phyloP scores from a whole-genome alignment of 2,329 filamentous ascomycete genomes.

The Fonsecaea nubica region DNA sequence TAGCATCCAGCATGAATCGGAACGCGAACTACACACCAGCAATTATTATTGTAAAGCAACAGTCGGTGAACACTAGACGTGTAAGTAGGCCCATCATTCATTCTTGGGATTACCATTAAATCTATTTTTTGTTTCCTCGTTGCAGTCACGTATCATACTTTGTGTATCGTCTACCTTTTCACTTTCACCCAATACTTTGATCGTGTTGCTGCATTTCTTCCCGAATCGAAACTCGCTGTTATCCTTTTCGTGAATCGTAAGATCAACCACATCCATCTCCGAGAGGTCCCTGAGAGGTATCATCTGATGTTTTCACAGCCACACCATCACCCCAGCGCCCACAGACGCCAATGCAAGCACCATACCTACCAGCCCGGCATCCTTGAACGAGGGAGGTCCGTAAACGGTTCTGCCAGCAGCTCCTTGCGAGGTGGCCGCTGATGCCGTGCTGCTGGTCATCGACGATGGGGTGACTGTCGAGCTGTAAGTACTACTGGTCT shows the following conservation, averaged over 20 bases:
- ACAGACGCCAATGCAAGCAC: conserved; percentile 31
- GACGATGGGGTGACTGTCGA: conserved; percentile 33
- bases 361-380: conserved; percentile 26
- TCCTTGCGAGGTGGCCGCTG: conserved; percentile 31
- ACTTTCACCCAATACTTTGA: neutral
- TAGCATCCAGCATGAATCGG: neutral
- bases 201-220: conserved; percentile 15
- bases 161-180: conserved; percentile 8
- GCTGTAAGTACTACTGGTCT: conserved; percentile 36
- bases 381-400: conserved; percentile 21
- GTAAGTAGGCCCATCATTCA: neutral
- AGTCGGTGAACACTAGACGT: neutral
- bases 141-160: conserved; percentile 11
- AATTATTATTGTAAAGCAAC: neutral
- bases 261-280: neutral
- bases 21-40: neutral
- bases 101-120: conserved; percentile 1
- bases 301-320: conserved; percentile 25
- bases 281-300: no score
- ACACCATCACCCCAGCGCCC: conserved; percentile 34
- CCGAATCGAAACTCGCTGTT: conserved; percentile 15
- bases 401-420: conserved; percentile 32
- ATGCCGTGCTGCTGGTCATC: conserved; percentile 17
- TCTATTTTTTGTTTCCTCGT: conserved; percentile 1
- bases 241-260: conserved; percentile 28